phyloP scores from a whole-genome alignment of 345 rosid genomes.

The Syzygium aqueum region DNA sequence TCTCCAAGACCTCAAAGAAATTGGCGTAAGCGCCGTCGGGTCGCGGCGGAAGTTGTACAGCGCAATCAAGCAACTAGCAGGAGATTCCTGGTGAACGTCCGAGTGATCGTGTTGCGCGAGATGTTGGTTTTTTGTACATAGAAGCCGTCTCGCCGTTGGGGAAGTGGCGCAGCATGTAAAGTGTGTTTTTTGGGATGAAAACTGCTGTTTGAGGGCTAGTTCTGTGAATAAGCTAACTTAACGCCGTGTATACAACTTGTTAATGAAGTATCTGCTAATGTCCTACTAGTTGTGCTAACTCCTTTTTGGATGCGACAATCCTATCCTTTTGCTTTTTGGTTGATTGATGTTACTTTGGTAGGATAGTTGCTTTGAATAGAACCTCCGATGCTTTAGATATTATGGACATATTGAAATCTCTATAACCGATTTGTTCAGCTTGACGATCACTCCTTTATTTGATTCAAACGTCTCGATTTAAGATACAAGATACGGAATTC shows the following conservation, averaged over 20 bases:
- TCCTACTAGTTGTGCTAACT: not conserved
- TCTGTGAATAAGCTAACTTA: not conserved
- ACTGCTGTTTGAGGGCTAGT: not conserved
- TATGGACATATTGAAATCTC: too few relatives aligned
- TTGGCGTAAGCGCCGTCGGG: constrained; percentile 49
- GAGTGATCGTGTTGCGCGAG: not conserved
- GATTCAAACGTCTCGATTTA: not conserved
- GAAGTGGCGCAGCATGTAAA: not conserved
- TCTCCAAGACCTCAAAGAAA: constrained; percentile 52
- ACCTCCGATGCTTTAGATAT: too few relatives aligned
- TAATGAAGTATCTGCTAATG: not conserved
- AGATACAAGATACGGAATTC: not conserved
- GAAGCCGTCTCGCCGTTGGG: not conserved
- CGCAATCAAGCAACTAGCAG: constrained; percentile 34
- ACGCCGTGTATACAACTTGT: not conserved
- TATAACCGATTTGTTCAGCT: not conserved
- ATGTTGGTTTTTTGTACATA: not conserved
- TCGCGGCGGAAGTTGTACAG: constrained; percentile 44
- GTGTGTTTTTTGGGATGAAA: not conserved
- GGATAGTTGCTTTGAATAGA: not conserved
- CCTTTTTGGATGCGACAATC: not conserved
- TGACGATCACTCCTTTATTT: not conserved
- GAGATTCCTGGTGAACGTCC: not conserved
- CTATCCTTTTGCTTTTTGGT: not conserved
- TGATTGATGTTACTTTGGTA: not conserved